Evolutionary conservation across 441 rosid genomes (phyloP).

Genomic region (Erodium trifolium): DNA sequence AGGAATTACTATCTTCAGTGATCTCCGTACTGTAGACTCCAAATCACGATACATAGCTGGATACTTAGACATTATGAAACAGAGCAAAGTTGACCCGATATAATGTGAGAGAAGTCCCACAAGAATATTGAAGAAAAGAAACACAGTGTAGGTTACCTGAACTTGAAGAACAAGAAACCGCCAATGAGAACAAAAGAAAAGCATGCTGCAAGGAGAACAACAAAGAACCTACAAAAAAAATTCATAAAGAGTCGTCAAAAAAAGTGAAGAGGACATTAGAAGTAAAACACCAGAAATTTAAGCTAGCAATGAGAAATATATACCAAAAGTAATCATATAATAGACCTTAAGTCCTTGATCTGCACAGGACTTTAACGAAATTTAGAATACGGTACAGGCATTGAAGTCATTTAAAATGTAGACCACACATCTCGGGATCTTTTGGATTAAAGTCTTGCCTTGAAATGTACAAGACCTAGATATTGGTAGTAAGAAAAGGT

Average conservation of each 20-base stretch:
- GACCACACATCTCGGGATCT: not conserved
- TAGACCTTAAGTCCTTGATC: not conserved
- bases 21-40: too few relatives aligned
- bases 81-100: not conserved
- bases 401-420: not conserved
- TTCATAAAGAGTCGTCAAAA: constrained; percentile 12
- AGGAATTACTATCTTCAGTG: too few relatives aligned
- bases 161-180: constrained; percentile 67
- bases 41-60: too few relatives aligned
- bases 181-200: constrained; percentile 78
- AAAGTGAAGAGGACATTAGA: not conserved
- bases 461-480: not conserved
- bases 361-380: not conserved
- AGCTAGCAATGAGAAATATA: not conserved
- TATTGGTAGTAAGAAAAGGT: not conserved
- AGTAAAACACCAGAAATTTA: not conserved
- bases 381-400: not conserved
- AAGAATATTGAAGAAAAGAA: not conserved
- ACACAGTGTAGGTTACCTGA: constrained; percentile 41
- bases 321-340: too few relatives aligned
- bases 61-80: too few relatives aligned
- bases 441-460: not conserved
- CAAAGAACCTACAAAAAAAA: constrained; percentile 51
- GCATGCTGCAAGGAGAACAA: constrained; percentile 73
- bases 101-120: not conserved